These are phyloP conservation scores for Amylostereum areolatum DNA, from an alignment of 1,284 basidiomycete genomes.

Conservation along the genomic window DNA sequence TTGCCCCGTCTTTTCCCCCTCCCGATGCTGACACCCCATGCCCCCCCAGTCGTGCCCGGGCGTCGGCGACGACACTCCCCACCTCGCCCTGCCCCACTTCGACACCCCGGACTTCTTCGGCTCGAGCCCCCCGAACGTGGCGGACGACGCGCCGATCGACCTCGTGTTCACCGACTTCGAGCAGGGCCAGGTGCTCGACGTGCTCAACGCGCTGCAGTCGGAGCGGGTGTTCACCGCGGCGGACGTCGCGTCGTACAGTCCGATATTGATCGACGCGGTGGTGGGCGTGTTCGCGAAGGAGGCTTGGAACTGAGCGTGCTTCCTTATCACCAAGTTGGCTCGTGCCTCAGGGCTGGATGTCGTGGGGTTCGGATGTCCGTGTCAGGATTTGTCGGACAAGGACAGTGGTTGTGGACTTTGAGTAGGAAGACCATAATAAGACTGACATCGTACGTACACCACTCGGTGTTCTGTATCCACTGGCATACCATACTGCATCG, in stretches of 20 bases:
- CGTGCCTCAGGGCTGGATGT: too few relatives aligned
- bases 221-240: slow-evolving; percentile 40
- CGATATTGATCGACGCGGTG: slow-evolving; percentile 42
- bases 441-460: too few relatives aligned
- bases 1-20: not conserved
- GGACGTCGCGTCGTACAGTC: slow-evolving; percentile 49
- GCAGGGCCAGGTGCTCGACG: slow-evolving; percentile 40
- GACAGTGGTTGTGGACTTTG: too few relatives aligned
- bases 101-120: slow-evolving; percentile 49
- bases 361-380: too few relatives aligned
- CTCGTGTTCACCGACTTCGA: slow-evolving; percentile 71
- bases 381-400: too few relatives aligned
- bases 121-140: slow-evolving; percentile 46
- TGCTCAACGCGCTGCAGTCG: slow-evolving; percentile 52
- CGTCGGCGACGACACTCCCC: slow-evolving; percentile 62
- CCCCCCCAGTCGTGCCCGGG: slow-evolving; percentile 56
- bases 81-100: slow-evolving; percentile 53
- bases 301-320: slow-evolving; percentile 49
- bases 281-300: slow-evolving; percentile 57
- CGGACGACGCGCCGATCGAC: slow-evolving; percentile 50
- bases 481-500: too few relatives aligned
- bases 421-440: too few relatives aligned
- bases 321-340: too few relatives aligned
- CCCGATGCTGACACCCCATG: not conserved
- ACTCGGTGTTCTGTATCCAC: too few relatives aligned